Conservation (phyloP, 345 rosid species). For the Gossypium ekmanianum region DNA sequence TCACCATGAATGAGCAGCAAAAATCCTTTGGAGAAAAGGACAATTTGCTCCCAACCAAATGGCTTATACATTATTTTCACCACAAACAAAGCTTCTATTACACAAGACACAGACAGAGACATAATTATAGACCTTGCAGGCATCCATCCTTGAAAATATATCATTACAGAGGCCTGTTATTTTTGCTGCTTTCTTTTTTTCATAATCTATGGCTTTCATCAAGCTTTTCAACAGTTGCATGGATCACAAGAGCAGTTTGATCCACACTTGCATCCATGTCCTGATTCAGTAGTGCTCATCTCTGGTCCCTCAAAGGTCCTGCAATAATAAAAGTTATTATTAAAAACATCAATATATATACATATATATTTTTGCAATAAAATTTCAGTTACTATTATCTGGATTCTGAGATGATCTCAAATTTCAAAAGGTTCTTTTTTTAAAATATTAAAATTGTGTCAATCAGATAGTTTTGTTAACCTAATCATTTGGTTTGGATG, state of each 20-base stretch:
- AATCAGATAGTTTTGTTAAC: too few species aligned
- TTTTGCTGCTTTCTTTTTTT: constrained; percentile 12
- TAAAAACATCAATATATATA: not conserved
- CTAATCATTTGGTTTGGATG: too few species aligned
- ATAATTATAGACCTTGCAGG: not conserved
- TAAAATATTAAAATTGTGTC: too few species aligned
- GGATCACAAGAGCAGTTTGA: constrained; percentile 59
- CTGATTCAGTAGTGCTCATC: constrained; percentile 36
- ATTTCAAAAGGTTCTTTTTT: too few species aligned
- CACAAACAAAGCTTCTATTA: not conserved
- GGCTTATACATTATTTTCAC: too few species aligned
- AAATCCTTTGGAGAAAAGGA: not conserved
- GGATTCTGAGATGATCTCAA: too few species aligned
- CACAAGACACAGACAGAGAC: not conserved
- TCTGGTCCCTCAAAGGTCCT: constrained; percentile 33
- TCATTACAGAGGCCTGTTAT: not conserved
- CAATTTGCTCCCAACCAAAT: not conserved
- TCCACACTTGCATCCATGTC: constrained; percentile 66
- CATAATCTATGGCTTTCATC: not conserved
- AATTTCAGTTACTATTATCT: too few species aligned
- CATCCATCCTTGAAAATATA: not conserved
- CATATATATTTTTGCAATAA: too few species aligned
- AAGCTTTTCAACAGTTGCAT: constrained; percentile 33
- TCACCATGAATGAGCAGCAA: not conserved
- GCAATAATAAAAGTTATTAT: not conserved